Base-by-base conservation (phyloP, 176 grass and related monocot species). In the Ampelocalamus luodianensis region DNA sequence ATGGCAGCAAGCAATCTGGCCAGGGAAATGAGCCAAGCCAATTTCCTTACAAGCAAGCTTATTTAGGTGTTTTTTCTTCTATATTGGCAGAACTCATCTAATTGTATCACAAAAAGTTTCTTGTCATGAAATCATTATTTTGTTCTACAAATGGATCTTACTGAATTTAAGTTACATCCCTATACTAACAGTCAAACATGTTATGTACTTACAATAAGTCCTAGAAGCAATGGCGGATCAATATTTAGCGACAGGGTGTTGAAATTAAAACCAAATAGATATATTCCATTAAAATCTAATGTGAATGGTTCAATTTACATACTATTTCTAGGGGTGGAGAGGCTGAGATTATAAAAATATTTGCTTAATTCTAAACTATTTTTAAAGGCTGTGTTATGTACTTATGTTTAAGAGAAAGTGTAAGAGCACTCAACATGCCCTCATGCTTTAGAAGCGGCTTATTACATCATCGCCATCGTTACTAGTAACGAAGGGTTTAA, bases 131-230 rank as follows among this genome's bases (percentile, higher is more conserved):
- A 51, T 53, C 3, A 53, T 74, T 50, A 48, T 73, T 73, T 9
- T 29, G 29, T 29, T 29, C 29, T 29, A 29, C 29, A 29, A 29
- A 29, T 73, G 54, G 40, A 45, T 62, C 10, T 45, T 18, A 14
- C 40, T 83, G 24, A 72, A n/a, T 40, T 42, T 45, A 82, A 62
- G 55, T 72, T 59, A 10, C 66, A 71, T 43, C 17, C 20, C 44
- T 29, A 72, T 11, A 83, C 55, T 11, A 82, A 63, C 0, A 4
- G 54, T 4, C 11, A 73, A 72, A 55, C 46, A 40, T 80, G n/a
- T 58, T 59, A 82, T 9, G 10, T 0, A 60, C 10, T 60, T 60
- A 60, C 15, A 18, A 20, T 55, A 58, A 82, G 16, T 71, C 20
- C 3, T 81, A 71, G 17, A 83, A 13, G 4, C 54, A 72, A 11